phyloP scores from a whole-genome alignment of 1,139 yeast genomes.

The Saccharomyces hybrid region DNA sequence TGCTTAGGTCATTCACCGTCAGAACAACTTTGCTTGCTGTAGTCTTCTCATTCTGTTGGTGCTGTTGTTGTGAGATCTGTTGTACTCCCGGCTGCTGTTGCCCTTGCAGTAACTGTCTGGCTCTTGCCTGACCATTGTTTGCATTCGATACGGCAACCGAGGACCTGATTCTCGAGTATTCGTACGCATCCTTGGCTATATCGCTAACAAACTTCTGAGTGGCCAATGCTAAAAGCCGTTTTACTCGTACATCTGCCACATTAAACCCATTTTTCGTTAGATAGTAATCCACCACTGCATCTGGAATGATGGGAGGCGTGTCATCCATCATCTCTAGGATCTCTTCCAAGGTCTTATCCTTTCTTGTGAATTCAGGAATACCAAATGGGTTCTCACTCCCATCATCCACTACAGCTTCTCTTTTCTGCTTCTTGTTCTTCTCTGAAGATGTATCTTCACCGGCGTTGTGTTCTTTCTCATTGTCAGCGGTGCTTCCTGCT shows the following conservation, averaged over 20 bases:
- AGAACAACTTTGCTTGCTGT: constrained; percentile 35
- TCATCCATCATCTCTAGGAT: constrained; percentile 85
- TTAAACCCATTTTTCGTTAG: constrained; percentile 83
- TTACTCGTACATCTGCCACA: constrained; percentile 69
- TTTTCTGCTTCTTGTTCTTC: constrained; percentile 17
- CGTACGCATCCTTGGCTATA: constrained; percentile 94
- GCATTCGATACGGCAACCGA: constrained; percentile 76
- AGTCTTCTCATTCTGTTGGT: constrained; percentile 37
- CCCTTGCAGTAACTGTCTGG: constrained; percentile 63
- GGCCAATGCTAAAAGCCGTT: constrained; percentile 82
- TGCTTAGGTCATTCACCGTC: constrained; percentile 30
- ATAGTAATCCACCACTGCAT: constrained; percentile 94
- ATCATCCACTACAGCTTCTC: constrained; percentile 14
- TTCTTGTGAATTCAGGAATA: constrained; percentile 65
- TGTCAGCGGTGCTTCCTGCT: constrained; percentile 8
- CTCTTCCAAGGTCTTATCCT: constrained; percentile 82
- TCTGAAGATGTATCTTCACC: constrained; percentile 6
- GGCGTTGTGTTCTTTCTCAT: constrained; percentile 13
- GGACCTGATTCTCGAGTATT: constrained; percentile 83
- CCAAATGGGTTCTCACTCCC: constrained; percentile 33
- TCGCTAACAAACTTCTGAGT: constrained; percentile 93
- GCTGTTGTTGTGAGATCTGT: constrained; percentile 24
- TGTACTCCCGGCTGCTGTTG: constrained; percentile 42
- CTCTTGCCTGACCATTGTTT: constrained; percentile 78
- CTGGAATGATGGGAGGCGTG: constrained; percentile 93